Conservation (phyloP, 768 basidiomycete species). For the Boletus rubropictus region DNA sequence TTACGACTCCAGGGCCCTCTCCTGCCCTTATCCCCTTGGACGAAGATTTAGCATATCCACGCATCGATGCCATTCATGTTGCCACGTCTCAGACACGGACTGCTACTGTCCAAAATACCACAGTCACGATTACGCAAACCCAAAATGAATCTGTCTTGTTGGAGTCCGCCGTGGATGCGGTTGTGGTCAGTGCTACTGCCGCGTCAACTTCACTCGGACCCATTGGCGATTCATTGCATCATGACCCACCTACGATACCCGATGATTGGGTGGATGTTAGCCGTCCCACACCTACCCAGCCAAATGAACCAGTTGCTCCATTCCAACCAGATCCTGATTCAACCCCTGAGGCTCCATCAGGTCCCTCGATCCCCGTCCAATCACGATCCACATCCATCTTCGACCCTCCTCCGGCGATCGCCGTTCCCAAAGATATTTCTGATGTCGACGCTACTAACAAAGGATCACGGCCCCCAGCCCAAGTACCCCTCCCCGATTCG, state of each 20-base stretch:
- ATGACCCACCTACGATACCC: slow-evolving; percentile 17
- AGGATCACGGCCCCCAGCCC: slow-evolving; percentile 12
- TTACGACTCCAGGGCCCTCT: slow-evolving; percentile 17
- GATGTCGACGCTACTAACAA: slow-evolving; percentile 10
- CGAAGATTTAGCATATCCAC: slow-evolving; percentile 12
- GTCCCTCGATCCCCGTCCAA: not conserved
- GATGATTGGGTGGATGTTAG: slow-evolving; percentile 30
- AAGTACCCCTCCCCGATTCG: slow-evolving; percentile 25
- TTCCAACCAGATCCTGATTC: slow-evolving; percentile 5
- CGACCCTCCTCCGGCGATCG: slow-evolving; percentile 7
- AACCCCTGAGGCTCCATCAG: not conserved
- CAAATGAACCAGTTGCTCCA: slow-evolving; percentile 5
- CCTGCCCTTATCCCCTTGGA: slow-evolving; percentile 26
- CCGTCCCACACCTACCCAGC: slow-evolving; percentile 3
- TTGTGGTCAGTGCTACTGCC: not conserved
- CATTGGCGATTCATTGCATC: slow-evolving; percentile 15
- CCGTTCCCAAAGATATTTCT: slow-evolving; percentile 14
- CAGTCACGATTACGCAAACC: slow-evolving; percentile 9
- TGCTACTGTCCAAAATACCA: slow-evolving; percentile 7
- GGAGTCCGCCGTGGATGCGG: not conserved
- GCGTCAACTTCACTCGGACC: slow-evolving; percentile 2
- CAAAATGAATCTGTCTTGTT: slow-evolving; percentile 6
- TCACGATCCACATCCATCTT: slow-evolving; percentile 14
- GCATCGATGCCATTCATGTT: slow-evolving; percentile 9
- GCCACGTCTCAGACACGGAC: slow-evolving; percentile 4